Evolutionary conservation across 2,329 filamentous ascomycete genomes (phyloP).

Genomic region (Sclerotinia borealis): DNA sequence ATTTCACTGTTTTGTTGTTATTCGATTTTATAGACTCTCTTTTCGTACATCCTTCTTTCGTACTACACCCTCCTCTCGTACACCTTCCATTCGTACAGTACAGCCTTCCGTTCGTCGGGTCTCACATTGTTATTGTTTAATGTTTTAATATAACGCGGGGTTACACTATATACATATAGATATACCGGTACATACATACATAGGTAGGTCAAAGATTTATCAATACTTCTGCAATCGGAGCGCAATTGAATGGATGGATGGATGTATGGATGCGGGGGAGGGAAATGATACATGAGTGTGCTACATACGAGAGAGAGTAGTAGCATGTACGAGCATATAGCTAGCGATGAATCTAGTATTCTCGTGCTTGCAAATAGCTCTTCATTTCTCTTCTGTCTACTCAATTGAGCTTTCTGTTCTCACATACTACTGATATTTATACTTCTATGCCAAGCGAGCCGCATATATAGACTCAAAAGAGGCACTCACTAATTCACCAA

Average conservation of each 20-base stretch:
- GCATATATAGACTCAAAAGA: neutral
- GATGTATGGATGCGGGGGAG: neutral
- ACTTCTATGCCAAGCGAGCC: neutral
- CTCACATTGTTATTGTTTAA: neutral
- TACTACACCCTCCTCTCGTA: neutral
- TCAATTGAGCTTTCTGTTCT: neutral
- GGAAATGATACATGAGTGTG: neutral
- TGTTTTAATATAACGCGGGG: conserved; percentile 2
- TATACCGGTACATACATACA: neutral
- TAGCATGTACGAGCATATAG: too few relatives aligned
- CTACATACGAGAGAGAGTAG: neutral
- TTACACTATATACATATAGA: too few relatives aligned
- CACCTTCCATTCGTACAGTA: too few relatives aligned
- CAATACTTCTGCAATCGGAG: neutral
- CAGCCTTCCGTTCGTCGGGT: neutral
- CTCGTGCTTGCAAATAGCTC: neutral
- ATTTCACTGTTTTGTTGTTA: neutral
- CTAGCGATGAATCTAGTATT: neutral
- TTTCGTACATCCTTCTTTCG: neutral
- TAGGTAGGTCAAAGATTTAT: neutral
- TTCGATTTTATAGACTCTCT: neutral
- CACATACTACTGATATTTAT: too few relatives aligned
- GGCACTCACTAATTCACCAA: neutral
- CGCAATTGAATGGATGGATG: neutral
- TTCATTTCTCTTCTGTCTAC: neutral